These are phyloP conservation scores for Sporothrix luriei DNA, from an alignment of 2,329 filamentous ascomycete genomes.

Conservation along the genomic window DNA sequence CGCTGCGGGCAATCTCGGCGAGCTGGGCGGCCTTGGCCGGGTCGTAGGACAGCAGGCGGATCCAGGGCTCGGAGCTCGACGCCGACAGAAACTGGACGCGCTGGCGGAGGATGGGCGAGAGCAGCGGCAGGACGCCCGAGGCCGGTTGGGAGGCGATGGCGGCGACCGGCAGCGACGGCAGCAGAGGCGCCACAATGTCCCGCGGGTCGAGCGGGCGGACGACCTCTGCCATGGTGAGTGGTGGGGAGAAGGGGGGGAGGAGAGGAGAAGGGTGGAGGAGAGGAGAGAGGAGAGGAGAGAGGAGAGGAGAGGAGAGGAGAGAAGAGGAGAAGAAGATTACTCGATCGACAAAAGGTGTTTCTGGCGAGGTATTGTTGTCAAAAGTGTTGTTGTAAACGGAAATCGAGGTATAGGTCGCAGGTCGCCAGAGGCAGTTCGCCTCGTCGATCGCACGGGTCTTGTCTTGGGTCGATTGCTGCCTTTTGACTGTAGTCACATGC, in stretches of 20 bases:
- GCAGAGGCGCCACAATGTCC: slow-evolving; percentile 57
- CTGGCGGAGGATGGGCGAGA: slow-evolving; percentile 68
- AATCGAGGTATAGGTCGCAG: not conserved
- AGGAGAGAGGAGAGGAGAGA: not conserved
- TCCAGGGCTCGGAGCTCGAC: slow-evolving; percentile 66
- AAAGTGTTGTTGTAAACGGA: not conserved
- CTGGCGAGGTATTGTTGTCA: not conserved
- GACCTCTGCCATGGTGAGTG: slow-evolving; percentile 33
- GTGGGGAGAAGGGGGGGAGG: not conserved
- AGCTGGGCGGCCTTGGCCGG: slow-evolving; percentile 58
- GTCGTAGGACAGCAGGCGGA: slow-evolving; percentile 72
- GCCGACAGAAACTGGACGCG: slow-evolving; percentile 66
- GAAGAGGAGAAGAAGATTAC: not conserved
- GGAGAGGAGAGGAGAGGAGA: not conserved
- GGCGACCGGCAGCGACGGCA: slow-evolving; percentile 62
- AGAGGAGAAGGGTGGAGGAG: not conserved
- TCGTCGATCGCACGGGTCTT: slow-evolving; percentile 22
- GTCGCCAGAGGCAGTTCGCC: not conserved
- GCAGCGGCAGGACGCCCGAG: slow-evolving; percentile 58
- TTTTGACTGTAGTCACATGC: slow-evolving; percentile 24
- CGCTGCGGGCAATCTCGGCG: slow-evolving; percentile 61
- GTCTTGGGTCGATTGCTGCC: slow-evolving; percentile 3
- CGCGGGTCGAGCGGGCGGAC: slow-evolving; percentile 52
- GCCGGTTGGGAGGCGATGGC: slow-evolving; percentile 61
- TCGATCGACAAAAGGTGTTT: not conserved